phyloP scores from a whole-genome alignment of 164 flowering plant genomes.

The Sedum album region DNA sequence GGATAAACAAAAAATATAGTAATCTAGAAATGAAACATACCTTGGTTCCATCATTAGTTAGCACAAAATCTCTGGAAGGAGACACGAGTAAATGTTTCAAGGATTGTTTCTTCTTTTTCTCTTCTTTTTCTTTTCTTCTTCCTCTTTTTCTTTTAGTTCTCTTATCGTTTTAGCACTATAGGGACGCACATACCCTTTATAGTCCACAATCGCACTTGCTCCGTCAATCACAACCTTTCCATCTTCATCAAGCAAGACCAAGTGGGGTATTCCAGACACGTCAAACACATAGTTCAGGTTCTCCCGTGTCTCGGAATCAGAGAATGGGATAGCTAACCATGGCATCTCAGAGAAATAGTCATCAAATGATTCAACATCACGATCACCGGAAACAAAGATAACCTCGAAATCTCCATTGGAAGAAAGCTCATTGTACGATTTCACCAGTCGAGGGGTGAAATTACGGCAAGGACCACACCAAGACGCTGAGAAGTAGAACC shows the following conservation, averaged over 20 bases:
- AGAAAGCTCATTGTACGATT: conserved; percentile 36
- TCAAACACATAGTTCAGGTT: conserved; percentile 10
- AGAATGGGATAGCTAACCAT: conserved; percentile 73
- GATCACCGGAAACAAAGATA: conserved; percentile 44
- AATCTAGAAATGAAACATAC: conserved; percentile 13
- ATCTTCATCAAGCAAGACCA: conserved; percentile 29
- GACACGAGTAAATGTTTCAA: conserved; percentile 43
- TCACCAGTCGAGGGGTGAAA: conserved; percentile 40
- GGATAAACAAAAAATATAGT: neutral
- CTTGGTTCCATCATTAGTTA: conserved; percentile 32
- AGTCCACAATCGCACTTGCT: conserved; percentile 30
- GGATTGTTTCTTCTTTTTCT: conserved; percentile 30
- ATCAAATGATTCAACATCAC: conserved; percentile 44
- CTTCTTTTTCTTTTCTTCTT: conserved; percentile 27
- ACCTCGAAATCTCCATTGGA: conserved; percentile 44
- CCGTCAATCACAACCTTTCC: conserved; percentile 42
- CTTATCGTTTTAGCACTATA: conserved; percentile 37
- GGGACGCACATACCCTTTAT: conserved; percentile 51
- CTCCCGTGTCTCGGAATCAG: conserved; percentile 40
- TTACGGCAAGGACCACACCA: conserved; percentile 54
- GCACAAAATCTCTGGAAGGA: conserved; percentile 36
- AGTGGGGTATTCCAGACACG: neutral
- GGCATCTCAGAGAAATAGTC: conserved; percentile 67
- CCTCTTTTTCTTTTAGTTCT: conserved; percentile 44
- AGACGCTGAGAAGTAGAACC: conserved; percentile 49